A percentile compares a stretch with the other conserved stretches of the same genome.
Conservation (phyloP, 2,329 filamentous ascomycete genomes). For the Cladosporium colombiae region DNA sequence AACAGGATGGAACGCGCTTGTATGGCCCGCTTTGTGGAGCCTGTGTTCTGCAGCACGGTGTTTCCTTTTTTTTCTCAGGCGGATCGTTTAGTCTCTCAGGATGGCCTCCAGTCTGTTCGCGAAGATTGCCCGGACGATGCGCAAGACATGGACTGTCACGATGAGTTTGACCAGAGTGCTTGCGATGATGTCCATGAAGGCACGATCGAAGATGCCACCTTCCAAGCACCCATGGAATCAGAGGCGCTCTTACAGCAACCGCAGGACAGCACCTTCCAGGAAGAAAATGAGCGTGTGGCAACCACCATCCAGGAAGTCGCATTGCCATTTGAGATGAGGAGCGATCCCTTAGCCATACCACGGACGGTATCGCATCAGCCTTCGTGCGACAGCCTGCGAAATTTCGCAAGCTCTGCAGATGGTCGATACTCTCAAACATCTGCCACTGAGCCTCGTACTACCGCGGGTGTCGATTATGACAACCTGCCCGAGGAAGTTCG, state of each 20-base stretch:
- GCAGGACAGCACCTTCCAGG: not conserved
- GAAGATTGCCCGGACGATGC: not conserved
- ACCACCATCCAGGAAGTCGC: not conserved
- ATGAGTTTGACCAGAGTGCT: not conserved
- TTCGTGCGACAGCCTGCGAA: slow-evolving; percentile 12
- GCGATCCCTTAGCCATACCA: slow-evolving; percentile 1
- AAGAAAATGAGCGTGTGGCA: not conserved
- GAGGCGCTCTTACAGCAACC: not conserved
- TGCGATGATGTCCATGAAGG: not conserved
- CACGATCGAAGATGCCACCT: not conserved
- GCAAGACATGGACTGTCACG: not conserved
- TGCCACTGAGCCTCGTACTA: not conserved
- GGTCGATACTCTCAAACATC: not conserved
- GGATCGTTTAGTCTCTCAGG: not conserved
- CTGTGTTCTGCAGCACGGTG: slow-evolving; percentile 28
- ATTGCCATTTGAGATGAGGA: slow-evolving; percentile 24
- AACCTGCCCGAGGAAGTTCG: not conserved
- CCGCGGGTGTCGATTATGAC: not conserved
- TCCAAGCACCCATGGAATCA: not conserved
- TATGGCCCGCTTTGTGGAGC: slow-evolving; percentile 34
- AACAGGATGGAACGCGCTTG: slow-evolving; percentile 27
- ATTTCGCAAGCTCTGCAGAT: not conserved
- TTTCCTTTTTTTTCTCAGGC: not conserved
- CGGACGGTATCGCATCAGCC: slow-evolving; percentile 16
- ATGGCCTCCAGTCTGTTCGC: not conserved